Percentiles rank a stretch among this genome's conserved stretches.
Evolutionary conservation across 78 protist species (phyloP).

Genomic region (Pigoraptor vietnamica): DNA sequence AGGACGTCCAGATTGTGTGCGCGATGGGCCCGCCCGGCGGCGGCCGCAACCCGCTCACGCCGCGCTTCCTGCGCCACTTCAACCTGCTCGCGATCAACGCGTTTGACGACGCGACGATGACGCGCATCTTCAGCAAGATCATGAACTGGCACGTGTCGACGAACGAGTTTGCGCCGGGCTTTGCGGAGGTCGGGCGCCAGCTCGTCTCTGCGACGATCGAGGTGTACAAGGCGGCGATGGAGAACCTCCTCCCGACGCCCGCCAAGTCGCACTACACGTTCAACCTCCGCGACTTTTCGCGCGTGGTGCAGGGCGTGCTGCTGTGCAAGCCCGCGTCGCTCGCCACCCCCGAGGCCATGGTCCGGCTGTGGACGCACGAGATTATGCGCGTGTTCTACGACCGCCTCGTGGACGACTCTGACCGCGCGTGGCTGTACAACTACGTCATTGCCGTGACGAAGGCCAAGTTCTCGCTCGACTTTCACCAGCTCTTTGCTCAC

Average conservation of each 20-base stretch:
- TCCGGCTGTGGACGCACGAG: constrained; percentile 87
- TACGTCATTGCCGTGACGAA: not conserved
- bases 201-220: constrained; percentile 40
- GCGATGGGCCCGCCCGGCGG: constrained; percentile 93
- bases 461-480: not conserved
- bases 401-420: constrained; percentile 78
- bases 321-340: constrained; percentile 14
- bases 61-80: constrained; percentile 47
- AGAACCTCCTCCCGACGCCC: constrained; percentile 81
- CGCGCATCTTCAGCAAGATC: constrained; percentile 48
- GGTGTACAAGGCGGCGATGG: constrained; percentile 20
- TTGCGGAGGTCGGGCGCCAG: not conserved
- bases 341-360: not conserved
- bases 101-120: constrained; percentile 43
- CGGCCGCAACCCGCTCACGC: constrained; percentile 55
- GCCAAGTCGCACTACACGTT: constrained; percentile 86
- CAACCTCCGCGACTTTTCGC: constrained; percentile 88
- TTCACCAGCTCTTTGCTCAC: not conserved
- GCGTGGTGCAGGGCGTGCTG: constrained; percentile 70
- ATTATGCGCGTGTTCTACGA: constrained; percentile 77
- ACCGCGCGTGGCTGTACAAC: constrained; percentile 48
- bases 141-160: constrained; percentile 28
- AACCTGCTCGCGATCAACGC: constrained; percentile 31
- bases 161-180: not conserved
- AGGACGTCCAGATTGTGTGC: constrained; percentile 50